Evolutionary conservation across 2,329 filamentous ascomycete species (phyloP), one percentile per base, ranked within the genome.

Genomic region (Pseudogymnoascus sp.): DNA sequence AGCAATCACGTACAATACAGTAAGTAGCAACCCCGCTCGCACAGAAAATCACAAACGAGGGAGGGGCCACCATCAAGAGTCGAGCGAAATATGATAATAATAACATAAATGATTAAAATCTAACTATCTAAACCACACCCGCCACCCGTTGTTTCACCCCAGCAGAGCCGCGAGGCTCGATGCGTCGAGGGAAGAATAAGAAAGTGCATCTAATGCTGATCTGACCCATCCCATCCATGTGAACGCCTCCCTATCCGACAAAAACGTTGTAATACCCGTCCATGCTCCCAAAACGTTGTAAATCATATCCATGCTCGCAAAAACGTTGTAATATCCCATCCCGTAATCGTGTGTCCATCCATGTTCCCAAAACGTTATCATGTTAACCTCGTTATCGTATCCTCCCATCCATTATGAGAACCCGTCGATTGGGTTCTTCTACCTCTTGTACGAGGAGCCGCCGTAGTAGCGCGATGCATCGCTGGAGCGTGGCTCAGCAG

Each of bases 201-300:
- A 15, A 26, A 18, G 45, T 52, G 45, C 45, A 52, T 52, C 45
- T 52, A 52, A 52, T 52, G 45, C 41, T 48, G n/a, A 26, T 52
- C 19, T 41, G 38, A 23, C 10, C 15, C 15, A 23, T 41, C 12
- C 38, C 37, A 10, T 38, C 38, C 37, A 10, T 38, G 37, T 8
- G 7, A 33, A 52, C 26, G 45, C 45, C 45, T 26, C 45, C 26
- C 15, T 18, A 18, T 52, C 45, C 8, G 13, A 45, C 26, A 39
- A 35, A 38, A 39, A 45, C 39, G 39, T 45, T 45, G 39, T 45
- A 45, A 21, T 38, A 39, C 15, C 39, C 19, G n/a, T 45, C 39
- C n/a, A 41, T 41, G 38, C 19, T 21, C 10, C 12, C 30, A 35
- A 38, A 39, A 45, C 39, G 39, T 45, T 45, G 39, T 45, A 45